Percentiles rank a stretch among this genome's conserved stretches.
These are phyloP conservation scores for Colletotrichum liaoningense DNA, from an alignment of 2,329 filamentous ascomycete genomes.

Conservation along the genomic window DNA sequence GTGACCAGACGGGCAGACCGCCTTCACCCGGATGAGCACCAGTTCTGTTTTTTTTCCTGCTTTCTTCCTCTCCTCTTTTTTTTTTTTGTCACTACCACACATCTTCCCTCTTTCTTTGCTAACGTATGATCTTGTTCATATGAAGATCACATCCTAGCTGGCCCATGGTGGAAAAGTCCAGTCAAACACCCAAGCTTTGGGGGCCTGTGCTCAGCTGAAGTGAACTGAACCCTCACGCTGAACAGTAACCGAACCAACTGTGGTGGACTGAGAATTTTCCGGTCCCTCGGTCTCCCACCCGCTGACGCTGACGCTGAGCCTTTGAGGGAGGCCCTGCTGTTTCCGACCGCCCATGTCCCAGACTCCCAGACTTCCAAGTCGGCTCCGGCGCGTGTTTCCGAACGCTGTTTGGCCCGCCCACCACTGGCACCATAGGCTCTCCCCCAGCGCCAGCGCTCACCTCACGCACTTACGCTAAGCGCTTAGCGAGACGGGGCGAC, in stretches of 20 bases:
- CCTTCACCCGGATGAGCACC: neutral
- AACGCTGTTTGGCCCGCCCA: conserved; percentile 33
- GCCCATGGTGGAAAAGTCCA: conserved; percentile 7
- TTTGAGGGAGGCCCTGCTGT: neutral
- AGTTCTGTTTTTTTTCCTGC: neutral
- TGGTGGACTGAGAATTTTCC: neutral
- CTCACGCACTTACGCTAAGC: conserved; percentile 38
- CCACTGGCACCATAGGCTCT: conserved; percentile 1
- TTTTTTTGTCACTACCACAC: neutral
- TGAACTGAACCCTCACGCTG: neutral
- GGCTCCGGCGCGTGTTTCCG: conserved; percentile 36
- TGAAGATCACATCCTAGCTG: neutral
- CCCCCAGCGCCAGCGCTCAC: conserved; percentile 12
- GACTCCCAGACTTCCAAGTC: conserved; percentile 21
- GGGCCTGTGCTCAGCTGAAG: conserved; percentile 13
- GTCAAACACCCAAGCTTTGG: conserved; percentile 6
- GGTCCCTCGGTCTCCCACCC: neutral
- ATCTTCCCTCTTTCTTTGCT: neutral
- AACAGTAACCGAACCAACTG: neutral
- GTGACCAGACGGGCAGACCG: neutral
- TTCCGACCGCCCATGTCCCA: neutral
- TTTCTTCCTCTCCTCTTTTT: neutral
- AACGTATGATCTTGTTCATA: neutral
- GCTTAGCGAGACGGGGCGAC: conserved; percentile 42
- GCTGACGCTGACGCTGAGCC: too few relatives aligned